phyloP scores from a whole-genome alignment of 2,329 filamentous ascomycete species.

The Hypoxylon sp. region DNA sequence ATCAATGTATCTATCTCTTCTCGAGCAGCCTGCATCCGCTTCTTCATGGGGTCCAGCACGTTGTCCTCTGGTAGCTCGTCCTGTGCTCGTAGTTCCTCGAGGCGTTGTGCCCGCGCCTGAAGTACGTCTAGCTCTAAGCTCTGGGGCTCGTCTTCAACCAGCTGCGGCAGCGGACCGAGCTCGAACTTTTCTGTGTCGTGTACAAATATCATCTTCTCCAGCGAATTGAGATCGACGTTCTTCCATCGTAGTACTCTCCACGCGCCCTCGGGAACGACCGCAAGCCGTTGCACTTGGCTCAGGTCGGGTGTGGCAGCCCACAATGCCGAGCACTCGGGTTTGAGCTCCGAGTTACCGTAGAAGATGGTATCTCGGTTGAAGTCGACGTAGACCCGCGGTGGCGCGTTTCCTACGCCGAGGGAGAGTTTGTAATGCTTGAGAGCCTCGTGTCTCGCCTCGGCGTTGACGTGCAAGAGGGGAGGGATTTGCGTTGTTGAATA shows the following conservation, averaged over 20 bases:
- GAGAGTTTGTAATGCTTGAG: conserved; percentile 44
- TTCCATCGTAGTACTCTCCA: conserved; percentile 44
- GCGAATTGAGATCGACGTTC: conserved; percentile 37
- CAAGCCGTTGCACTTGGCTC: conserved; percentile 39
- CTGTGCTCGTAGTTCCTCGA: conserved; percentile 33
- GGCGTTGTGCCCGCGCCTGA: conserved; percentile 32
- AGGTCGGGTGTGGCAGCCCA: conserved; percentile 43
- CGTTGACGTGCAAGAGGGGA: conserved; percentile 45
- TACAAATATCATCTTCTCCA: conserved; percentile 46
- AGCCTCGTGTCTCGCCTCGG: conserved; percentile 46
- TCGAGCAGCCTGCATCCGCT: conserved; percentile 44
- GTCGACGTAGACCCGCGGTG: conserved; percentile 45
- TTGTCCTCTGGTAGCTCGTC: conserved; percentile 10
- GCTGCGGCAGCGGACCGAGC: conserved; percentile 36
- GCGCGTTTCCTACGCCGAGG: conserved; percentile 36
- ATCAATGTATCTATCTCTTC: conserved; percentile 45
- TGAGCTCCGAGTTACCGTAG: conserved; percentile 43
- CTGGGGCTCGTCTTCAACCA: conserved; percentile 41
- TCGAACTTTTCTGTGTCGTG: conserved; percentile 41
- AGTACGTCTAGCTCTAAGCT: conserved; percentile 32
- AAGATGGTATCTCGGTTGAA: conserved; percentile 45
- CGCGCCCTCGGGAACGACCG: conserved; percentile 45
- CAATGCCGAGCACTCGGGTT: conserved; percentile 40
- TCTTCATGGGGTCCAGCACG: conserved; percentile 38
- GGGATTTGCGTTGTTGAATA: conserved; percentile 44